Evolutionary conservation across 306 rosid species (phyloP).

Genomic region (Pterocarpus santalinus): DNA sequence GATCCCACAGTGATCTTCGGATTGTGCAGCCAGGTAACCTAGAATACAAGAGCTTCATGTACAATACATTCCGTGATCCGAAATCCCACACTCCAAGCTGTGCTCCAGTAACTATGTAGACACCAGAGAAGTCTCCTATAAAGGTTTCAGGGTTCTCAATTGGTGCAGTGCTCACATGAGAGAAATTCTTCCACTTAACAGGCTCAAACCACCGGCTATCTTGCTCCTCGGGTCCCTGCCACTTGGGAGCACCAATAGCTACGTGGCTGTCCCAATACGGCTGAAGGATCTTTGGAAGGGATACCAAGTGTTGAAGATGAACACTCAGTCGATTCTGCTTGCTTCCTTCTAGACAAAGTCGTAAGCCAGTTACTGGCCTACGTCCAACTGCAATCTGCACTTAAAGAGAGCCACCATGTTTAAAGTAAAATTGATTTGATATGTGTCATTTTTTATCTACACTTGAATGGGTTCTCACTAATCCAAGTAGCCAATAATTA

Average conservation of each 20-base stretch:
- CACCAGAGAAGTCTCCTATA: conserved; percentile 69
- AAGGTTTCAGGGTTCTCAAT: conserved; percentile 78
- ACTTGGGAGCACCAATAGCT: conserved; percentile 89
- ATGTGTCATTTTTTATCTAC: neutral
- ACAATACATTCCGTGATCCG: conserved; percentile 77
- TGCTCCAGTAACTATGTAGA: conserved; percentile 78
- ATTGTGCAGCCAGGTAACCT: conserved; percentile 79
- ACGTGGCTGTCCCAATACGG: conserved; percentile 81
- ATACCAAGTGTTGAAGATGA: conserved; percentile 82
- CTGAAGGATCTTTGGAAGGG: conserved; percentile 82
- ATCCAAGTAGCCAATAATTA: neutral
- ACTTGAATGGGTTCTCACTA: neutral
- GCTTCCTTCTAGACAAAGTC: conserved; percentile 76
- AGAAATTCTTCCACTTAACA: conserved; percentile 85
- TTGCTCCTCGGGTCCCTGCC: conserved; percentile 92
- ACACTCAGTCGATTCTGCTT: conserved; percentile 78
- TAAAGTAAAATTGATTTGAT: neutral
- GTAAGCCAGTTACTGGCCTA: conserved; percentile 84
- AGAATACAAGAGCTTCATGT: conserved; percentile 83
- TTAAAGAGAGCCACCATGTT: conserved; percentile 17
- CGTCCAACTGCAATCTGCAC: conserved; percentile 90
- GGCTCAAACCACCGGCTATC: conserved; percentile 95
- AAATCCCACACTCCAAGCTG: conserved; percentile 95
- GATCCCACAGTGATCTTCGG: conserved; percentile 85
- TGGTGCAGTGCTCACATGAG: conserved; percentile 90